phyloP scores from a whole-genome alignment of 495 filamentous ascomycete genomes.

The Aspergillus baeticus region DNA sequence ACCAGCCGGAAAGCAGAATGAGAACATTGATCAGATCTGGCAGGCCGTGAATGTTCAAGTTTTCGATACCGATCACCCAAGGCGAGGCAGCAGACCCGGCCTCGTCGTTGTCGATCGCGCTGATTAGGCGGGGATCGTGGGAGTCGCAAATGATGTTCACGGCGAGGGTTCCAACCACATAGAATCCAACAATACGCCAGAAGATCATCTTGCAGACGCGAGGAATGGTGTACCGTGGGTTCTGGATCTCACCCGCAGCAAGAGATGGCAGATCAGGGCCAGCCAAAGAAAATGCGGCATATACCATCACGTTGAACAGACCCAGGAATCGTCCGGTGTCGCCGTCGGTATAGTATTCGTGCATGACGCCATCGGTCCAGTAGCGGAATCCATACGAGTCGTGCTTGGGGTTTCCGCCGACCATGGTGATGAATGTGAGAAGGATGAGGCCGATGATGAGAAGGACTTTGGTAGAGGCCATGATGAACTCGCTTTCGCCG shows the following conservation, averaged over 20 bases:
- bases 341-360: slow-evolving; percentile 33
- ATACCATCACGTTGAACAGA: slow-evolving; percentile 43
- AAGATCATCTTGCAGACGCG: slow-evolving; percentile 76
- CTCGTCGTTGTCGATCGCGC: slow-evolving; percentile 40
- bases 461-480: slow-evolving; percentile 72
- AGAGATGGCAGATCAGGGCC: slow-evolving; percentile 70
- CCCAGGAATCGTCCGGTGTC: slow-evolving; percentile 39
- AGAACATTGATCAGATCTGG: slow-evolving; percentile 74
- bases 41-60: slow-evolving; percentile 60
- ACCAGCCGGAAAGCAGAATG: slow-evolving; percentile 64
- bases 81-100: slow-evolving; percentile 48
- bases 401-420: slow-evolving; percentile 61
- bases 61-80: slow-evolving; percentile 57
- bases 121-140: slow-evolving; percentile 54
- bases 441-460: slow-evolving; percentile 69
- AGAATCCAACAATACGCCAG: slow-evolving; percentile 83
- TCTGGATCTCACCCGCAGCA: slow-evolving; percentile 78
- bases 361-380: slow-evolving; percentile 51
- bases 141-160: slow-evolving; percentile 51
- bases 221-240: slow-evolving; percentile 74
- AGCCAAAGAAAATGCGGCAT: slow-evolving; percentile 48
- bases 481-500: slow-evolving; percentile 73
- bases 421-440: slow-evolving; percentile 66
- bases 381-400: slow-evolving; percentile 68
- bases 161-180: slow-evolving; percentile 54